Evolutionary conservation across 495 filamentous ascomycete genomes (phyloP), one percentile per base, ranked within the genome.

Genomic region (Hypoxylon fragiforme): DNA sequence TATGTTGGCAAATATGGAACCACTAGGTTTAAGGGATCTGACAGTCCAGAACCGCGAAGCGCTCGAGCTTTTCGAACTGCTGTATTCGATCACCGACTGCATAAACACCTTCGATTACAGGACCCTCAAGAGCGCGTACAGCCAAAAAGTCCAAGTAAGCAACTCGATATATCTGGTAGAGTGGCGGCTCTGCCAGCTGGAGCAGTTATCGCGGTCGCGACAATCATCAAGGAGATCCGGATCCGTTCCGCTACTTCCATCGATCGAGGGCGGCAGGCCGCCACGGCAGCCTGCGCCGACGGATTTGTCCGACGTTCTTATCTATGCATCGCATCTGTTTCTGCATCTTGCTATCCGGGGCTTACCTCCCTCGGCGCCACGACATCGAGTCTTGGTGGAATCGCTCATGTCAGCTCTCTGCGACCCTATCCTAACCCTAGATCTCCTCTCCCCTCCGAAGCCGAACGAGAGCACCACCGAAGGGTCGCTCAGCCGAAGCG

Each of bases 81-180:
- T 67, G 3, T 60, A 57, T 40, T 59, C 64, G 1, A 62, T 67
- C 21, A 60, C 62, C 5, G 55, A 65, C 5, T 62, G 62, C 38
- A 60, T 67, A 13, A 61, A 55, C 37, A 49, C 54, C 36, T 67
- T 67, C 39, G 58, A 67, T 45, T 67, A 65, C 24, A 50, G 21
- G 20, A 65, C 50, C 28, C 46, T 65, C 39, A 57, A 51, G 30
- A 45, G 37, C 21, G 62, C 63, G 36, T 67, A 60, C 12, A 48
- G 47, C 1, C 51, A 67, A 16, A 45, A 62, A 22, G 34, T 65
- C 16, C 57, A 60, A 9, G 50, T 67, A 35, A 67, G 64, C 51
- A 54, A 67, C 44, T 65, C 64, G 9, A 67, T 67, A n/a, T 67
- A 67, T 15, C 50, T 62, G 28, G 49, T 60, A 7, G 64, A 67